These are phyloP conservation scores for Pisolithus thermaeus DNA, from an alignment of 1,284 basidiomycete genomes.

Conservation along the genomic window DNA sequence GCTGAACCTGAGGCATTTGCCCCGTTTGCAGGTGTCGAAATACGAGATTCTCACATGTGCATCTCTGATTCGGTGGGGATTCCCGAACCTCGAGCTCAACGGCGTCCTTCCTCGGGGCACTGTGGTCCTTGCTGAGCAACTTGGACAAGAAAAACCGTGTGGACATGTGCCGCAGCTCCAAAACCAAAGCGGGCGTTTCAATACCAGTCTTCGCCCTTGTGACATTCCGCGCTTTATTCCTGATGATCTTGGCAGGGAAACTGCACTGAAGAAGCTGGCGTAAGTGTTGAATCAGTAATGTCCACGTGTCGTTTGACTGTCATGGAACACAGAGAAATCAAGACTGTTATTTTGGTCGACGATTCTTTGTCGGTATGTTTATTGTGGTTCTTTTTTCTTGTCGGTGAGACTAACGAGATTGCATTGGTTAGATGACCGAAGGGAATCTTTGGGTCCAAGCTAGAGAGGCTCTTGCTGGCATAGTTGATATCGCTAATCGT, in stretches of 20 bases:
- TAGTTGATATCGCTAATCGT: slow-evolving; percentile 35
- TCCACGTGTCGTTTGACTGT: slow-evolving; percentile 2
- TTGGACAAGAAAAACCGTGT: not conserved
- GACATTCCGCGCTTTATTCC: slow-evolving; percentile 27
- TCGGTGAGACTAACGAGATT: not conserved
- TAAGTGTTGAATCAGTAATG: slow-evolving; percentile 3
- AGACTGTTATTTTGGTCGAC: slow-evolving; percentile 39
- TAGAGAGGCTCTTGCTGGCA: slow-evolving; percentile 37
- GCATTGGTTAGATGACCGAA: slow-evolving; percentile 31
- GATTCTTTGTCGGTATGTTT: slow-evolving; percentile 38
- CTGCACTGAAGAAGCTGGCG: slow-evolving; percentile 19
- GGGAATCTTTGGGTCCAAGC: slow-evolving; percentile 35
- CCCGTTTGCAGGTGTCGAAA: slow-evolving; percentile 13
- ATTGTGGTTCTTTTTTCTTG: not conserved
- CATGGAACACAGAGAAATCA: slow-evolving; percentile 19
- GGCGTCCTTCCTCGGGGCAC: slow-evolving; percentile 23
- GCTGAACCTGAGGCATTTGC: not conserved
- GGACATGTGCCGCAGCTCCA: not conserved
- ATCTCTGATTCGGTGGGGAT: slow-evolving; percentile 29
- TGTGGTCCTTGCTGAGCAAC: slow-evolving; percentile 27
- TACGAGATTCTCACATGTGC: slow-evolving; percentile 30
- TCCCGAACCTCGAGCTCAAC: slow-evolving; percentile 12
- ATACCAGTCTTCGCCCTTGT: slow-evolving; percentile 21
- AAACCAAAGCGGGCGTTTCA: slow-evolving; percentile 16
- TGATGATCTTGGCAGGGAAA: slow-evolving; percentile 14